These are phyloP conservation scores for Geopyxis carbonaria DNA, from an alignment of 495 filamentous ascomycete genomes.

Conservation along the genomic window DNA sequence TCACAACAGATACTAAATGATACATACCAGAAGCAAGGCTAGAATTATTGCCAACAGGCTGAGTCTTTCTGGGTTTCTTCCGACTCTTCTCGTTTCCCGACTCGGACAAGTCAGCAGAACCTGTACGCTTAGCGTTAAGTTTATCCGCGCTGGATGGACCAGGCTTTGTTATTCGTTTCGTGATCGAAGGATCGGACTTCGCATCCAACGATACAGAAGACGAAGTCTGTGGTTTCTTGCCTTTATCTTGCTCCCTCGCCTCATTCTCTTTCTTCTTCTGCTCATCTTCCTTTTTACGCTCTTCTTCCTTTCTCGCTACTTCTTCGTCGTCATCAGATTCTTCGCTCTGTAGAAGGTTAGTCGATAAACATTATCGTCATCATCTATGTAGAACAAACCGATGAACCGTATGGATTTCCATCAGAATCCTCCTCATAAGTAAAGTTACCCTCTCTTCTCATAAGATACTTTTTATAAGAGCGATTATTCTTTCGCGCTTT, in stretches of 20 bases:
- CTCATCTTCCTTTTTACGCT: conserved; percentile 41
- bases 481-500: conserved; percentile 53
- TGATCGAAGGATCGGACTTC: conserved; percentile 9
- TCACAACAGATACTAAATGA: too few relatives aligned
- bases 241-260: conserved; percentile 38
- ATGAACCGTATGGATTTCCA: conserved; percentile 54
- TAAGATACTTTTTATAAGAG: conserved; percentile 56
- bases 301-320: conserved; percentile 42
- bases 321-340: conserved; percentile 34
- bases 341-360: conserved; percentile 25
- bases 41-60: conserved; percentile 24
- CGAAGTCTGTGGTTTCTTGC: conserved; percentile 31
- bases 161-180: conserved; percentile 27
- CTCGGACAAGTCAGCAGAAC: conserved; percentile 67
- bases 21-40: too few relatives aligned
- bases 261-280: conserved; percentile 30
- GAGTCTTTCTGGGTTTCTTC: conserved; percentile 71
- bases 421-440: conserved; percentile 64
- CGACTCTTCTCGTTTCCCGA: conserved; percentile 60
- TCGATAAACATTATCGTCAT: not conserved
- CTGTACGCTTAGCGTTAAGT: conserved; percentile 55
- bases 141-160: conserved; percentile 10
- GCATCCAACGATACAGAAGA: conserved; percentile 22
- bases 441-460: conserved; percentile 67
- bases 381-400: conserved; percentile 27